Evolutionary conservation across 2,329 filamentous ascomycete genomes (phyloP).

Genomic region (Colletotrichum costaricense): DNA sequence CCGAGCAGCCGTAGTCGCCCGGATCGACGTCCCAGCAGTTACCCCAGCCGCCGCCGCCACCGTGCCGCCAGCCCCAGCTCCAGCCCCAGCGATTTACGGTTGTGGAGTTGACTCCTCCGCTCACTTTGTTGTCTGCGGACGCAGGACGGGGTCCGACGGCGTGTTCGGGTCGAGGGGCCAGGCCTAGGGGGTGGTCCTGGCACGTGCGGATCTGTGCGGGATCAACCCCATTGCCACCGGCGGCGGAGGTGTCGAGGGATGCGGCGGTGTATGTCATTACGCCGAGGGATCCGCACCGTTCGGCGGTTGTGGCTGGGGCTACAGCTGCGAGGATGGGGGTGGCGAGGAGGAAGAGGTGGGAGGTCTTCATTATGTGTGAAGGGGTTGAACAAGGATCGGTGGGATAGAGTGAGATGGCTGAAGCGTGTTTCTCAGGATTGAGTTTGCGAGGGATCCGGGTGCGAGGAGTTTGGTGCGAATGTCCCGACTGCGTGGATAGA

Average conservation of each 20-base stretch:
- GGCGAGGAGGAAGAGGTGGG: neutral
- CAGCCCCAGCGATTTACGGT: neutral
- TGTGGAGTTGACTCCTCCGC: neutral
- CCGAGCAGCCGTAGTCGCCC: neutral
- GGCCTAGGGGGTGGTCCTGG: constrained; percentile 15
- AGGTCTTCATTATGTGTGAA: neutral
- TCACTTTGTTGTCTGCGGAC: accelerated
- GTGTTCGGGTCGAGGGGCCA: constrained; percentile 2
- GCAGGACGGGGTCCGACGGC: neutral
- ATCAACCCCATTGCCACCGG: neutral
- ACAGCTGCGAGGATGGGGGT: constrained; percentile 6
- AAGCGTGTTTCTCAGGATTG: neutral
- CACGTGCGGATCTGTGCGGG: constrained; percentile 10
- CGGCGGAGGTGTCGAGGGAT: neutral
- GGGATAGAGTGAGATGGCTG: neutral
- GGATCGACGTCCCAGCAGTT: neutral
- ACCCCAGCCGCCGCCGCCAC: neutral
- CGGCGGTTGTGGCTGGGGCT: neutral
- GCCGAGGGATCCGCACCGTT: constrained; percentile 20
- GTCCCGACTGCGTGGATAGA: neutral
- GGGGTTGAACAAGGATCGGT: too few species aligned
- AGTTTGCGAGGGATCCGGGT: neutral
- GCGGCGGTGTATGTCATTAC: constrained; percentile 9
- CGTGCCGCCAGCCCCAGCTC: neutral
- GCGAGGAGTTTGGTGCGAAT: too few species aligned